Evolutionary conservation across 345 rosid species (phyloP), one percentile per base, ranked within the genome.

Genomic region (Hibiscus tridactylites): DNA sequence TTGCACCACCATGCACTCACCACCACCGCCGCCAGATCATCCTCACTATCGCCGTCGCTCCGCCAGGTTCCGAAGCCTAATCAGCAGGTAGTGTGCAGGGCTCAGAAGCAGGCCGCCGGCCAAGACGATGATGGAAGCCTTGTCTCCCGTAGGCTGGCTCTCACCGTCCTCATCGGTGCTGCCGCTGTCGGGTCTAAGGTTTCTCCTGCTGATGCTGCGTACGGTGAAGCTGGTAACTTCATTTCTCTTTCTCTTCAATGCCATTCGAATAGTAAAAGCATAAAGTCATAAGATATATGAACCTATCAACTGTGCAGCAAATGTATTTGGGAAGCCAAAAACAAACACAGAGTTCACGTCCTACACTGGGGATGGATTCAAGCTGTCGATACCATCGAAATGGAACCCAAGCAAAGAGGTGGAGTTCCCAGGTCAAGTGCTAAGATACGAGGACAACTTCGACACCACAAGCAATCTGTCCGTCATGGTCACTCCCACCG

Each of bases 371-470:
- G 78, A 88, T 35, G 93, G 98, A 35, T 94, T 94, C 86, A 87
- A 81, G 84, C 46, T 94, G 10, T 75, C 70, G n/a, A 68, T 91
- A 35, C 98, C 98, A 29, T 5, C 98, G 44, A 94, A 94, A 81
- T 91, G 97, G 98, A 94, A 88, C 80, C 97, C 93, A n/a, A 91
- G 95, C 88, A 90, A 87, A 71, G 98, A 91, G 83, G 71, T 64
- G 29, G 98, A 94, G 80, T 94, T 19, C 85, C 96, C 97, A 0
- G 99, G 97, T 59, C 96, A 92, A 81, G 92, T 95, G 39, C 85
- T 91, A 1, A 84, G 99, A 65, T 92, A 70, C 9, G 97, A 95
- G 81, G 97, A 95, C 86, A 95, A 92, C 84, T 92, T 89, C 29
- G 99, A 95, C 31, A 0, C 88, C 65, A 89, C 77, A 61, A 90